Evolutionary conservation across 2,329 filamentous ascomycete genomes (phyloP).

Genomic region (Spiromastix sp.): DNA sequence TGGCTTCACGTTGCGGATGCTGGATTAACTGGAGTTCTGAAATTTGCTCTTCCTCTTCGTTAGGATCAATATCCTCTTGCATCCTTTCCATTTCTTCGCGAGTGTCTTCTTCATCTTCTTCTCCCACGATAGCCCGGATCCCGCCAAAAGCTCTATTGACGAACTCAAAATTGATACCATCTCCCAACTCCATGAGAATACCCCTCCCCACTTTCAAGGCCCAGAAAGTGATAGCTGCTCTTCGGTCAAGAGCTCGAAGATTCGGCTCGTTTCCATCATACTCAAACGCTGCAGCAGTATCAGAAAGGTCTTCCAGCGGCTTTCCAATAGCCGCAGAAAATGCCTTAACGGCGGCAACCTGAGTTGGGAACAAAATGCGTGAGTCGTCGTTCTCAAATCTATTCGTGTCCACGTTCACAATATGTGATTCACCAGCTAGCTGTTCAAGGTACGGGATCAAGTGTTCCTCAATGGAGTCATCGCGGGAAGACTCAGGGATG

Average conservation of each 20-base stretch:
- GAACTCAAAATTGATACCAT: slow-evolving; percentile 45
- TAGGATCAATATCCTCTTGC: slow-evolving; percentile 37
- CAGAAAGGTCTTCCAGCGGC: slow-evolving; percentile 42
- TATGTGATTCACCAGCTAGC: slow-evolving; percentile 39
- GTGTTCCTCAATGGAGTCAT: slow-evolving; percentile 44
- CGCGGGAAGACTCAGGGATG: slow-evolving; percentile 39
- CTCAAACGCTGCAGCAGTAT: slow-evolving; percentile 22
- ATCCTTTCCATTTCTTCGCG: slow-evolving; percentile 33
- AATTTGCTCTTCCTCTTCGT: slow-evolving; percentile 36
- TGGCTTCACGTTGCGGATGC: slow-evolving; percentile 1
- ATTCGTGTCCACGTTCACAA: slow-evolving; percentile 48
- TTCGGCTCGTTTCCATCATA: slow-evolving; percentile 7
- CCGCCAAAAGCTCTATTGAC: slow-evolving; percentile 55
- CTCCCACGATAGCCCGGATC: slow-evolving; percentile 35
- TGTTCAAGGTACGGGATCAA: slow-evolving; percentile 51
- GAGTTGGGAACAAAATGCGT: slow-evolving; percentile 41
- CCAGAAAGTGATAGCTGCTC: slow-evolving; percentile 42
- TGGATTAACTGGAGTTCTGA: slow-evolving; percentile 23
- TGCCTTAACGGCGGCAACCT: slow-evolving; percentile 45
- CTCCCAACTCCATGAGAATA: slow-evolving; percentile 46
- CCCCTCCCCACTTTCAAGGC: slow-evolving; percentile 49
- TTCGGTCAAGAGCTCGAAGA: slow-evolving; percentile 24
- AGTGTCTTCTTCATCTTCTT: slow-evolving; percentile 22
- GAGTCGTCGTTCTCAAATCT: slow-evolving; percentile 47
- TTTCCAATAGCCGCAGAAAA: slow-evolving; percentile 45